Conservation (phyloP, 441 rosid genomes). For the Melastoma candidum region DNA sequence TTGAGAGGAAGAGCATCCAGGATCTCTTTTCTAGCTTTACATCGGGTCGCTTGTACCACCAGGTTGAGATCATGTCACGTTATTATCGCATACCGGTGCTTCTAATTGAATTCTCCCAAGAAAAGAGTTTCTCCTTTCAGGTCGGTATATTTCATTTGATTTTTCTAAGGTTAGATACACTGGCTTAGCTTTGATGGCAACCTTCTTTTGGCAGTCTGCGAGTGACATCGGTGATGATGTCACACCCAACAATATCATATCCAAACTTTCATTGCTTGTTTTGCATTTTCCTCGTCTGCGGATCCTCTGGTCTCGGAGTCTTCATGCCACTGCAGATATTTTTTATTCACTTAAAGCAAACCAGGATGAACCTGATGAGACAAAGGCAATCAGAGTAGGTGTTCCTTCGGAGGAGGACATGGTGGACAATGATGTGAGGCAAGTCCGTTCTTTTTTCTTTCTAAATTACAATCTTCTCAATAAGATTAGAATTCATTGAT, state of each 20-base stretch:
- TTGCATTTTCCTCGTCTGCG: constrained; percentile 87
- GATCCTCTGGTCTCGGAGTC: constrained; percentile 91
- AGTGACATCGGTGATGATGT: constrained; percentile 95
- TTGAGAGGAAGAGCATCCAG: constrained; percentile 90
- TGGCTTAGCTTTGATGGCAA: constrained; percentile 12
- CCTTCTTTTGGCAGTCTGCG: constrained; percentile 52
- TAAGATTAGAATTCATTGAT: neutral
- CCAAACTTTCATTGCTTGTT: constrained; percentile 82
- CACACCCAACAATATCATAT: constrained; percentile 74
- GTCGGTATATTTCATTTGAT: constrained; percentile 23
- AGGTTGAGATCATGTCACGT: constrained; percentile 84
- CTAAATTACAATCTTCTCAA: neutral
- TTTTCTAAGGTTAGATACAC: neutral
- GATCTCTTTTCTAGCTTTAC: constrained; percentile 93
- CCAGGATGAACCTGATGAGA: constrained; percentile 89
- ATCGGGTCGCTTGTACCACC: constrained; percentile 88
- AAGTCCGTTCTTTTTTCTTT: constrained; percentile 3
- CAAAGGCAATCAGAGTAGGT: constrained; percentile 74
- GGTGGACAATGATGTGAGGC: constrained; percentile 86
- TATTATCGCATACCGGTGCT: constrained; percentile 93
- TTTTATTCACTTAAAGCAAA: constrained; percentile 78
- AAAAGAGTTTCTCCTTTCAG: constrained; percentile 98
- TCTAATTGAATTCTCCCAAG: constrained; percentile 91
- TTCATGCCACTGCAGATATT: constrained; percentile 91
- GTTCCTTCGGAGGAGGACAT: constrained; percentile 93